Base-by-base conservation (phyloP, 2,329 filamentous ascomycete genomes). In the Plectosphaerella cucumerina region DNA sequence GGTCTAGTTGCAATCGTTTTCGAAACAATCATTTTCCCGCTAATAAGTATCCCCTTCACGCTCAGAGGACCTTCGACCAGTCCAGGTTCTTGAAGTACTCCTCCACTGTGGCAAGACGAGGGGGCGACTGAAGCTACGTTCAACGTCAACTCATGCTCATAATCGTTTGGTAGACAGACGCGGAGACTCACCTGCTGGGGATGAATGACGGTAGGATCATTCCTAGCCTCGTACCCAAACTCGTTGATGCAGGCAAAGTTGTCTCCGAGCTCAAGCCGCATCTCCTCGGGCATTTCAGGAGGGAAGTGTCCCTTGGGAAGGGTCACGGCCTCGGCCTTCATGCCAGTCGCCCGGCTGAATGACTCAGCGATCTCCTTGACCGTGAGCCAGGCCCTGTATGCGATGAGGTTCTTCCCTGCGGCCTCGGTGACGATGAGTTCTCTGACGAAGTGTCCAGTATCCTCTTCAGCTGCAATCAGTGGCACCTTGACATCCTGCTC, bases 381-480 rank as follows among this genome's bases (percentile, higher is more conserved):
- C 2, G 53, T 55, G 4, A 64, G 41, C 52, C 53, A 60, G 20
- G 56, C 62, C 26, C 61, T 54, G n/a, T 59, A 58, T 2, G 41
- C 58, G 10, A 64, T 57, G 2, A 64, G 22, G 21, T 61, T 61
- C 21, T 55, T 54, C 1, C 58, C 58, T 1, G 54, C 22, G 9
- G 43, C 41, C 8, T 62, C 58, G 6, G 51, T 17, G 3, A 26
- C 5, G 23, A 63, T 20, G 4, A 64, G 58, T 4, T 59, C 50
- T 11, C 59, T 59, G 12, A 62, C 56, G 2, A 63, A 43, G 0
- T 51, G 53, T 0, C 62, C 62, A 0, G 58, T 50, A 12, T 65
- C 62, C 8, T 65, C 58, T 31, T 63, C 61, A 2, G 56, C 45
- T 1, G 53, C 58, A n/a, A 64, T 58, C 14, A 53, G 55, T 8